Percentiles rank a stretch among this genome's conserved stretches.
Evolutionary conservation across 805 yeast species (phyloP).

Genomic region (Priceomyces carsonii): DNA sequence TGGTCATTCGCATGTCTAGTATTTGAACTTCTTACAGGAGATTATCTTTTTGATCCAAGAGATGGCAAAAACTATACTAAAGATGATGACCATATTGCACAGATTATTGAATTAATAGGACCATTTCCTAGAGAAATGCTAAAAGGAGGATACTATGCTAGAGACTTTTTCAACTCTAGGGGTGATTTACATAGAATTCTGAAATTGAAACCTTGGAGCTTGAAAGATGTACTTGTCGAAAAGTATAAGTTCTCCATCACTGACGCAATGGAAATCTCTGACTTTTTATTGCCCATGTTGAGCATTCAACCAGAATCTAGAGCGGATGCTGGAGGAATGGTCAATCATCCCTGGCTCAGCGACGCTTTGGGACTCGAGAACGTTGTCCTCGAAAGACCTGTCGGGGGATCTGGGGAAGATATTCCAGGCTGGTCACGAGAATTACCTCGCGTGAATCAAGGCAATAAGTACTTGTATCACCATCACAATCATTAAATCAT

Average conservation of each 20-base stretch:
- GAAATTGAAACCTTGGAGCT: slow-evolving; percentile 86
- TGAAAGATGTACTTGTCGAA: slow-evolving; percentile 76
- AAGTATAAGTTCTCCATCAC: slow-evolving; percentile 73
- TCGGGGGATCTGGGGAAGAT: slow-evolving; percentile 82
- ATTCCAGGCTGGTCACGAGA: slow-evolving; percentile 90
- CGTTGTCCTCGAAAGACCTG: slow-evolving; percentile 67
- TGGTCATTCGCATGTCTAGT: slow-evolving; percentile 95
- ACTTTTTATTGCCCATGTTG: slow-evolving; percentile 83
- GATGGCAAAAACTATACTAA: slow-evolving; percentile 74
- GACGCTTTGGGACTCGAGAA: slow-evolving; percentile 79
- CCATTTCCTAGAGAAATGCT: slow-evolving; percentile 60
- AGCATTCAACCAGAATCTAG: slow-evolving; percentile 73
- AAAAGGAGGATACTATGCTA: slow-evolving; percentile 59
- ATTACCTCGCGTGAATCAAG: slow-evolving; percentile 8
- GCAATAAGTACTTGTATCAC: slow-evolving; percentile 7
- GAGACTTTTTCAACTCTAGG: slow-evolving; percentile 62
- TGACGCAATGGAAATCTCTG: slow-evolving; percentile 73
- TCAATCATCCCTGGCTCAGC: slow-evolving; percentile 80
- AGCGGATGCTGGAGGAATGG: slow-evolving; percentile 95
- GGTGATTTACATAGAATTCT: slow-evolving; percentile 78
- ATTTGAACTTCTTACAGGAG: slow-evolving; percentile 92
- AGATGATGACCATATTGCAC: slow-evolving; percentile 96
- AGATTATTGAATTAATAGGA: slow-evolving; percentile 82
- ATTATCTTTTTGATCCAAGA: slow-evolving; percentile 89
- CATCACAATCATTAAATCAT: slow-evolving; percentile 5